phyloP scores from a whole-genome alignment of 1,139 yeast genomes.

The Kodamaea sp. region DNA sequence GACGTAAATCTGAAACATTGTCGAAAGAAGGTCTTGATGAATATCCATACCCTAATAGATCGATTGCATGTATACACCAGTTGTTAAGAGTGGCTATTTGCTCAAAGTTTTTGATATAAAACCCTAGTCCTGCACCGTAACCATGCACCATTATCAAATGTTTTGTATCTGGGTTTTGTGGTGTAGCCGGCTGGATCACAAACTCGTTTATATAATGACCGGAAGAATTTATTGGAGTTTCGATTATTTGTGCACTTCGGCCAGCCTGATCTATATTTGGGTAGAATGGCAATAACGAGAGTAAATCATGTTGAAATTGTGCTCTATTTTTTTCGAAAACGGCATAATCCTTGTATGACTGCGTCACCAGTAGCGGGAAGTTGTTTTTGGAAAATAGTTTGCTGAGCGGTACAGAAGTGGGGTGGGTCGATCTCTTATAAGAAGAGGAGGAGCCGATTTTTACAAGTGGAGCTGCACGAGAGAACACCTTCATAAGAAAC shows the following conservation, averaged over 20 bases:
- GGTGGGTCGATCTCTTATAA: constrained; percentile 54
- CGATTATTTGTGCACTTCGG: constrained; percentile 29
- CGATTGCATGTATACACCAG: constrained; percentile 72
- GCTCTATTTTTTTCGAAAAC: constrained; percentile 36
- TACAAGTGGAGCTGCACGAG: constrained; percentile 1
- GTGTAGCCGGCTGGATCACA: constrained; percentile 45
- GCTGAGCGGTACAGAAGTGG: constrained; percentile 57
- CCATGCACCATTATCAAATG: constrained; percentile 73
- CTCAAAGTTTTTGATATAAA: constrained; percentile 60
- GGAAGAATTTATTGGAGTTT: constrained; percentile 38
- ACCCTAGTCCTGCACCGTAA: constrained; percentile 76
- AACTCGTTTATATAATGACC: constrained; percentile 60
- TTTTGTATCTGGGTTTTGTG: constrained; percentile 34
- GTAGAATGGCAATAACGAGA: constrained; percentile 39
- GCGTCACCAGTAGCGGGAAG: constrained; percentile 55
- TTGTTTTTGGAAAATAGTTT: constrained; percentile 43
- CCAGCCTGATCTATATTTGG: constrained; percentile 33
- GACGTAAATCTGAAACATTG: constrained; percentile 23
- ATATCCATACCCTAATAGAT: constrained; percentile 73
- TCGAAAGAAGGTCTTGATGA: constrained; percentile 60
- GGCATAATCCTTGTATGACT: constrained; percentile 50
- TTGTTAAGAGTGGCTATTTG: constrained; percentile 30
- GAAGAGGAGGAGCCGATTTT: constrained; percentile 6
- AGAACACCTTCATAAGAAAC: constrained; percentile 3
- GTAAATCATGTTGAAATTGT: constrained; percentile 50